phyloP scores from a whole-genome alignment of 2,329 filamentous ascomycete species.

The Acrocalymma vagum region DNA sequence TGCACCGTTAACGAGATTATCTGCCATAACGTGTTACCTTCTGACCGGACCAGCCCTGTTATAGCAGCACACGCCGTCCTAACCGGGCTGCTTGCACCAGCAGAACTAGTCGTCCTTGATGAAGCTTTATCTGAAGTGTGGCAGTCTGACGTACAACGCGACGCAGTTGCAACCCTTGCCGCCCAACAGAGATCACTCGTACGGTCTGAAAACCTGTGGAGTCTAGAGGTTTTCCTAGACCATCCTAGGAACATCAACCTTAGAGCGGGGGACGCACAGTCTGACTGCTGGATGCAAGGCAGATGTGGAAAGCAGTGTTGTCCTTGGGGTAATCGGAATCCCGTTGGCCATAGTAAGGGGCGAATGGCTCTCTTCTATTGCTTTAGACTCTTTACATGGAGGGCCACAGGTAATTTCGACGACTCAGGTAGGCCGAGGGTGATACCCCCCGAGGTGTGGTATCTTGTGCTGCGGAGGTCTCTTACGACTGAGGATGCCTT shows the following conservation, averaged over 20 bases:
- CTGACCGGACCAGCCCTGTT: background rate
- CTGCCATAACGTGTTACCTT: background rate
- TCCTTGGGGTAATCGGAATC: background rate
- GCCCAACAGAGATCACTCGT: constrained; percentile 1
- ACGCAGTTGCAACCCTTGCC: too few relatives aligned
- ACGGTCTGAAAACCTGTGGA: background rate
- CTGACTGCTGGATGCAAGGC: background rate
- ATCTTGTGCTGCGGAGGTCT: background rate
- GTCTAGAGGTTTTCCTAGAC: constrained; percentile 1
- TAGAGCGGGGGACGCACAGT: background rate
- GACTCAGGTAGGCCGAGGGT: too few relatives aligned
- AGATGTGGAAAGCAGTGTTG: background rate
- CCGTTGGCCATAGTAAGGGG: too few relatives aligned
- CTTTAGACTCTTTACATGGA: constrained; percentile 1
- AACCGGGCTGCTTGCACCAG: background rate
- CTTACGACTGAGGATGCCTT: background rate
- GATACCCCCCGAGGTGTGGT: constrained; percentile 1
- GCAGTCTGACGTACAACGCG: background rate
- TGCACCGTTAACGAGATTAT: background rate
- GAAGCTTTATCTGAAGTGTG: background rate
- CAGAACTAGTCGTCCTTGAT: background rate
- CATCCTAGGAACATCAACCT: background rate
- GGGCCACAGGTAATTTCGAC: too few relatives aligned
- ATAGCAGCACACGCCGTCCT: background rate
- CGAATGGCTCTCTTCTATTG: too few relatives aligned